Evolutionary conservation across 148 eudicot genomes (phyloP), one percentile per base, ranked within the genome.

Genomic region (Euryodendron excelsum): DNA sequence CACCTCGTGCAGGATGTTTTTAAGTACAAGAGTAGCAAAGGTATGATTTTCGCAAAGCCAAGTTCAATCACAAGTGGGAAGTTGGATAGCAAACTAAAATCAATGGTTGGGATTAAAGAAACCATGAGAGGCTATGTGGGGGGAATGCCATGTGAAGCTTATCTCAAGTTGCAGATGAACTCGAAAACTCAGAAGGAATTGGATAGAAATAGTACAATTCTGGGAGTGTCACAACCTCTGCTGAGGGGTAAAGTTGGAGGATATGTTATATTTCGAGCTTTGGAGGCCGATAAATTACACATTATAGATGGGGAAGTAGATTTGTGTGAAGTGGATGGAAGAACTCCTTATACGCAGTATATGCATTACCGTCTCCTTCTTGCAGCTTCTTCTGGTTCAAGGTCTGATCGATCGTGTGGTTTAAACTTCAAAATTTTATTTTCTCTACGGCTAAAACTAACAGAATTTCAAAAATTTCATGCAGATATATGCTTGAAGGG

Each of bases 341-440:
- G 65, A 81, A 84, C 82, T 60, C 84, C 87, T 31, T 84, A 84
- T 17, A 63, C 87, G 21, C 87, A 84, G 52, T 81, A 71, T 71
- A 84, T 84, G 84, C 77, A 65, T 65, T 84, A 78, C 47, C 72
- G 56, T 56, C 82, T 84, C 39, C 77, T 84, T 30, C 74, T 84
- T 55, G 77, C 74, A 45, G 77, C 87, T 70, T 84, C 87, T 67
- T 84, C 87, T 78, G 87, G 84, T 78, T 84, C 86, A 74, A 84
- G 86, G 86, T 64, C 1, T 50, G 23, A 20, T 37, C 12, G n/a
- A n/a, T n/a, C n/a, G n/a, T 12, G 1, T 33, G 14, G 8, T 47
- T 44, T 48, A 9, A n/a, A n/a, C n/a, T n/a, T n/a, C n/a, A n/a
- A n/a, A n/a, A n/a, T n/a, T 5, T n/a, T 3, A 20, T 23, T 3